Base-by-base conservation (phyloP, 257 asterid species). In the Linderniella brevidens region DNA sequence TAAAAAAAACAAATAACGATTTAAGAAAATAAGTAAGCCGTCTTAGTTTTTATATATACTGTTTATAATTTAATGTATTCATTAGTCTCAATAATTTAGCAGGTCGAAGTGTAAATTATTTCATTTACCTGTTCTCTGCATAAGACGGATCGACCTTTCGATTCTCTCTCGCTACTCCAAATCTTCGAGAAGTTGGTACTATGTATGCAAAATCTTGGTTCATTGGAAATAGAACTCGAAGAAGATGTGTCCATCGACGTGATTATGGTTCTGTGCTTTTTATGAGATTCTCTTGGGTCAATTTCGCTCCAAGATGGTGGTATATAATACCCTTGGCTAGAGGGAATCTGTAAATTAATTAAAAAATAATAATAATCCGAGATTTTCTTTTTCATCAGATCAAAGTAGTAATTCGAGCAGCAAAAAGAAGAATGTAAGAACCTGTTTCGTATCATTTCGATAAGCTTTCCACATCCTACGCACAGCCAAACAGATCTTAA, bases 81-180 rank as follows among this genome's bases (percentile, higher is more conserved):
- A 6, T 25, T 25, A 25, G 32, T 25, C 6, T 25, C 32, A 25
- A 25, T 6, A 25, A 25, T 25, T n/a, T 25, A 25, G 32, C 32
- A 25, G 32, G 32, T 25, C 32, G 6, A 6, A 25, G 32, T 25
- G 32, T 25, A 25, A 25, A 25, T 2, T 2, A 25, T 25, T 25
- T 3, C 32, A 56, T 56, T 52, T 58, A 77, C 95, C 82, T 81
- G 83, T 68, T 84, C 85, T 50, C 60, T 71, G 70, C 93, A 80
- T 69, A 90, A 71, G 13, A 85, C 50, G 64, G 93, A 85, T 45
- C 93, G 96, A n/a, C 87, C 75, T 77, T 75, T 84, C n/a, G 75
- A 58, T 64, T 90, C 87, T 63, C 55, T 90, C 53, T 85, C 98
- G 46, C 94, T 84, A 68, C 82, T 81, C 98, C 98, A 90, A 58